A percentile compares a stretch with the other conserved stretches of the same genome.
Conservation (phyloP, 176 grass and related monocot species). For the Paspalum vaginatum region DNA sequence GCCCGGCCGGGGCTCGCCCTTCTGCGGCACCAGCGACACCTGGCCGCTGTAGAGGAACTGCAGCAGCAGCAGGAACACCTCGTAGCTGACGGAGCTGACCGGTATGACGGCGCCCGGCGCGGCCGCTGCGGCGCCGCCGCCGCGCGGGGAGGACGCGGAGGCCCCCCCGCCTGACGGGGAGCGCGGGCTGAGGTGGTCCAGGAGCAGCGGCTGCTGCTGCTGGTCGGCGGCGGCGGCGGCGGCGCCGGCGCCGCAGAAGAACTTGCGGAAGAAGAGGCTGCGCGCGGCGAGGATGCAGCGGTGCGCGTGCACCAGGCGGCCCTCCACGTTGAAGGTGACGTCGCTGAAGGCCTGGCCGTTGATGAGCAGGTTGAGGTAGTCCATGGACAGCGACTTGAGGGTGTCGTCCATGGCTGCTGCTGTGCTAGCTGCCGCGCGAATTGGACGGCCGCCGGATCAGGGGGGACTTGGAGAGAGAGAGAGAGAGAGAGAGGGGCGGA, state of each 20-base stretch:
- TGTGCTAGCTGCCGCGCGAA: no score
- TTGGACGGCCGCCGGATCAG: constrained; percentile 18
- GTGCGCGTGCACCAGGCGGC: constrained; percentile 92
- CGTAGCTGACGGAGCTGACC: constrained; percentile 90
- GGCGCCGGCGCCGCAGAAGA: constrained; percentile 76
- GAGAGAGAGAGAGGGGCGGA: neutral
- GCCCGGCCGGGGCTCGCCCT: constrained; percentile 79
- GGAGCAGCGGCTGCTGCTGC: constrained; percentile 23
- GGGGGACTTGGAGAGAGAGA: neutral
- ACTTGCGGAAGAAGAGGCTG: constrained; percentile 97
- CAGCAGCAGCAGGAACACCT: constrained; percentile 94
- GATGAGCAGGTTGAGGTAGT: constrained; percentile 98
- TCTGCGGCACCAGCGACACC: constrained; percentile 96
- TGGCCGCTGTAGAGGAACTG: constrained; percentile 99
- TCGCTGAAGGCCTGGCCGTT: constrained; percentile 99
- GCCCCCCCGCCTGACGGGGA: constrained; percentile 66
- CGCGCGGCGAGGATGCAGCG: constrained; percentile 98
- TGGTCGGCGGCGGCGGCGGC: constrained; percentile 46
- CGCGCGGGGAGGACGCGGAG: constrained; percentile 61
- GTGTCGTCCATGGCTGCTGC: constrained; percentile 80
- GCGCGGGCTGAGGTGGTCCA: constrained; percentile 61
- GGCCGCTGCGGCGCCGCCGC: neutral
- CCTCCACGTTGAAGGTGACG: constrained; percentile 94
- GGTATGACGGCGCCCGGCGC: constrained; percentile 60
- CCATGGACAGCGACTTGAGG: constrained; percentile 89